Evolutionary conservation across 176 grass and related monocot species (phyloP).

Genomic region (Oryza longistaminata): DNA sequence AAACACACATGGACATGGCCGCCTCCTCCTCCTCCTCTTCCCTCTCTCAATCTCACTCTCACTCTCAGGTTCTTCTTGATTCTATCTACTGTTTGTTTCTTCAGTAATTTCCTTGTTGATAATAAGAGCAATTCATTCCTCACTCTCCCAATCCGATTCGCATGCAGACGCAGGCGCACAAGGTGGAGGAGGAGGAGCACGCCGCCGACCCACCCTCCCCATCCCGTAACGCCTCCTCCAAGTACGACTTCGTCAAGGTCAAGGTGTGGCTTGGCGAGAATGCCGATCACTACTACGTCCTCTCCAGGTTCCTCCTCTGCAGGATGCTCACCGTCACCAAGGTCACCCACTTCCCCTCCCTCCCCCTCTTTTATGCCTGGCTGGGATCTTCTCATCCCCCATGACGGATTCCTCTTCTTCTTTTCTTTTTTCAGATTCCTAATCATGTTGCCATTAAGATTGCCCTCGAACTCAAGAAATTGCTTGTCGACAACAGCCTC

Average conservation of each 20-base stretch:
- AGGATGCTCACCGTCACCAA: conserved; percentile 97
- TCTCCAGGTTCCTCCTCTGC: conserved; percentile 93
- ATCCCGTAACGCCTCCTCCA: conserved; percentile 87
- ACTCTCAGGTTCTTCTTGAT: too few species aligned
- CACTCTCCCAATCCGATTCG: too few species aligned
- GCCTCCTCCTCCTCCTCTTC: too few species aligned
- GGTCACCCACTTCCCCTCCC: conserved; percentile 30
- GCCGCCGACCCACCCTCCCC: conserved; percentile 35
- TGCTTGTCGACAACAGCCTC: conserved; percentile 97
- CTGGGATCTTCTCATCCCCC: background rate
- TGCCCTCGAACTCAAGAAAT: conserved; percentile 94
- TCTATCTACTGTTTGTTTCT: too few species aligned
- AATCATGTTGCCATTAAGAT: conserved; percentile 98
- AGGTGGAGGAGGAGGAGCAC: too few species aligned
- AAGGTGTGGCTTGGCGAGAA: conserved; percentile 98
- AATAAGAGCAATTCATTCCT: too few species aligned
- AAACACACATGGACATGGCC: too few species aligned
- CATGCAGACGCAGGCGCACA: background rate
- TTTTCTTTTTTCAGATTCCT: conserved; percentile 73
- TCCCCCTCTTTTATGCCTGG: too few species aligned
- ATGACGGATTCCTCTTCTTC: background rate
- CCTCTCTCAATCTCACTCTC: too few species aligned
- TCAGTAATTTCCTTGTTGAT: too few species aligned
- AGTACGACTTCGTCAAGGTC: conserved; percentile 99
- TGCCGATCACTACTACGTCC: conserved; percentile 97